phyloP scores from a whole-genome alignment of 2,329 filamentous ascomycete genomes.

The Botrytis sinoallii region DNA sequence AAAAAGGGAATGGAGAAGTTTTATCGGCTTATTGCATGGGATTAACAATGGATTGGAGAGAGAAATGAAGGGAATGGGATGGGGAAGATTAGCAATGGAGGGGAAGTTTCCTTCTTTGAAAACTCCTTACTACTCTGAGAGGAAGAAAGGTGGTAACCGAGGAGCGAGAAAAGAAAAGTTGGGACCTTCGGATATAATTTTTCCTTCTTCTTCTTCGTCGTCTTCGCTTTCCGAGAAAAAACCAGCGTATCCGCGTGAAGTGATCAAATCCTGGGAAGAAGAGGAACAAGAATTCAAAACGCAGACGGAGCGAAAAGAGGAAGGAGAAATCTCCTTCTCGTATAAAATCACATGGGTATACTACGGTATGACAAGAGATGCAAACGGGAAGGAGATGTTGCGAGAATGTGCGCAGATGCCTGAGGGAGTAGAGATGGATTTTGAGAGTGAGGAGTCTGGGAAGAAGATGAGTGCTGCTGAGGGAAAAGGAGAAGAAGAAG shows the following conservation, averaged over 20 bases:
- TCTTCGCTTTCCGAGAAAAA: neutral
- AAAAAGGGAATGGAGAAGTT: neutral
- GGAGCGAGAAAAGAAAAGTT: neutral
- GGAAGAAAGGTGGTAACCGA: too few species aligned
- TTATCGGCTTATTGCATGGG: neutral
- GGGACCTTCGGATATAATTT: neutral
- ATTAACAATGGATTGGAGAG: neutral
- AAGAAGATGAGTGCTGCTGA: too few species aligned
- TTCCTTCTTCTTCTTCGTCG: neutral
- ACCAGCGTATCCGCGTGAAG: neutral
- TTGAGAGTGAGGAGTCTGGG: neutral
- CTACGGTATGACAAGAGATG: neutral
- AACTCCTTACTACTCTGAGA: too few species aligned
- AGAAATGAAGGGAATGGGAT: neutral
- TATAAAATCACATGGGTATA: neutral
- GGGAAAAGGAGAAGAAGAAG: neutral
- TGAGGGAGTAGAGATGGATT: neutral
- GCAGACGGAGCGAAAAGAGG: neutral
- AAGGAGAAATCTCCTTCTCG: neutral
- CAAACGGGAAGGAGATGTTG: neutral
- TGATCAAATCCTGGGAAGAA: neutral
- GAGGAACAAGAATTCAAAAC: neutral
- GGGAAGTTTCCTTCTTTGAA: neutral
- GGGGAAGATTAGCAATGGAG: neutral
- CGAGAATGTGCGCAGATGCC: conserved; percentile 4